Evolutionary conservation across 1,284 basidiomycete species (phyloP).

Genomic region (Singerocomus inundabilis): DNA sequence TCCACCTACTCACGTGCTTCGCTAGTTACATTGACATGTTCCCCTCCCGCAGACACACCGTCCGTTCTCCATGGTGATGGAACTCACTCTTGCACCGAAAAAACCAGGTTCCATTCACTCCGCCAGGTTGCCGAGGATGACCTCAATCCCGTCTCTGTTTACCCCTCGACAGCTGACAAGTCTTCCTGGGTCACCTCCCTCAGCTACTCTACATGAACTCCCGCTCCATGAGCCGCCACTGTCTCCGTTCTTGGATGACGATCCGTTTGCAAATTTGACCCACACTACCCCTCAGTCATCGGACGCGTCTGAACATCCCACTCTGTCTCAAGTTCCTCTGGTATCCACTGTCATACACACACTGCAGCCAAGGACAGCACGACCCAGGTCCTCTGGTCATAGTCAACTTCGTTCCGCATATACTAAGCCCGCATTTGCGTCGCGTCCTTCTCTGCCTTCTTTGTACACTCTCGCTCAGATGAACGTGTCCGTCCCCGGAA

Average conservation of each 20-base stretch:
- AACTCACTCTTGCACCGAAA: slow-evolving; percentile 3
- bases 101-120: slow-evolving; percentile 5
- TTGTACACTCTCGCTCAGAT: slow-evolving; percentile 56
- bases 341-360: slow-evolving; percentile 19
- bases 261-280: slow-evolving; percentile 63
- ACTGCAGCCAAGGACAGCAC: slow-evolving; percentile 16
- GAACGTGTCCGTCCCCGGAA: slow-evolving; percentile 46
- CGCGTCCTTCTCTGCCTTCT: slow-evolving; percentile 66
- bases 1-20: not conserved
- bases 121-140: slow-evolving; percentile 42
- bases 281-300: slow-evolving; percentile 6
- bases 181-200: too few relatives aligned
- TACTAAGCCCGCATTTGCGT: slow-evolving; percentile 55
- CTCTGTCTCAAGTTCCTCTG: slow-evolving; percentile 20
- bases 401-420: slow-evolving; percentile 50
- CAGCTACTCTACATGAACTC: slow-evolving; percentile 17
- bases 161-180: not conserved
- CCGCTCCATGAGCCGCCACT: not conserved
- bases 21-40: not conserved
- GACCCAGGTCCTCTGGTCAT: slow-evolving; percentile 39
- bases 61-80: slow-evolving; percentile 13
- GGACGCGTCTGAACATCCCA: slow-evolving; percentile 17
- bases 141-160: slow-evolving; percentile 34
- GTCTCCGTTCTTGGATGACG: slow-evolving; percentile 53
- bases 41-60: not conserved